These are phyloP conservation scores for Penicillium ucsense DNA, from an alignment of 495 filamentous ascomycete species.

Conservation along the genomic window DNA sequence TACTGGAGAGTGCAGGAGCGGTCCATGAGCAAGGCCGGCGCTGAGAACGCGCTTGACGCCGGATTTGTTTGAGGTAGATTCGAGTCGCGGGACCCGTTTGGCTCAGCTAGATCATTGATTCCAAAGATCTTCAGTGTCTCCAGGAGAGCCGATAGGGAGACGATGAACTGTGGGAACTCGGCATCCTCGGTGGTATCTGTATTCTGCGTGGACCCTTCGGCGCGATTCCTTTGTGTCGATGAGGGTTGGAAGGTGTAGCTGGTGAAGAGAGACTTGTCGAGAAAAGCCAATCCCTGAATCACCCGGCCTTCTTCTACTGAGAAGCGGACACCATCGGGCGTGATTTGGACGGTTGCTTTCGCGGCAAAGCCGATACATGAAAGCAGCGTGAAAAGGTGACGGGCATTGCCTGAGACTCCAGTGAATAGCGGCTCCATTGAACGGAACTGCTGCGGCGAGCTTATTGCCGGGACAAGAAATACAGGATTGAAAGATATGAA, in stretches of 20 bases:
- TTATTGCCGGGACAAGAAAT: background rate
- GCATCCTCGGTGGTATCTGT: conserved; percentile 23
- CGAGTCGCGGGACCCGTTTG: conserved; percentile 35
- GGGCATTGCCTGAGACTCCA: conserved; percentile 76
- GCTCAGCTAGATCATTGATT: conserved; percentile 56
- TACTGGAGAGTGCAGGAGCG: conserved; percentile 80
- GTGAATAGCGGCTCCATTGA: conserved; percentile 53
- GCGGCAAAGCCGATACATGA: conserved; percentile 75
- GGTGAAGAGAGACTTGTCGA: conserved; percentile 78
- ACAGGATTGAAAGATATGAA: no score
- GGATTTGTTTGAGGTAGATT: conserved; percentile 37
- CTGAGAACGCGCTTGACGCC: conserved; percentile 58
- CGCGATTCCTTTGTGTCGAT: conserved; percentile 15
- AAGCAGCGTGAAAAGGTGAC: conserved; percentile 81
- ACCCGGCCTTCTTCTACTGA: conserved; percentile 74
- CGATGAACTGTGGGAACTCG: conserved; percentile 53
- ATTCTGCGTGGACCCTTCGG: conserved; percentile 27
- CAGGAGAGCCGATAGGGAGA: conserved; percentile 77
- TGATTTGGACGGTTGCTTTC: conserved; percentile 77
- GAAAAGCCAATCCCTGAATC: conserved; percentile 80
- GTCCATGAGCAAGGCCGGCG: conserved; percentile 63
- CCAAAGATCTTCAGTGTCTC: conserved; percentile 94
- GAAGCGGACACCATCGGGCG: conserved; percentile 73
- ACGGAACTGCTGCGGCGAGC: conserved; percentile 2
- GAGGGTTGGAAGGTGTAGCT: conserved; percentile 59